A percentile compares a stretch with the other conserved stretches of the same genome.
Evolutionary conservation across 2,329 filamentous ascomycete genomes (phyloP).

Genomic region (Ophiocordyceps robertsii): DNA sequence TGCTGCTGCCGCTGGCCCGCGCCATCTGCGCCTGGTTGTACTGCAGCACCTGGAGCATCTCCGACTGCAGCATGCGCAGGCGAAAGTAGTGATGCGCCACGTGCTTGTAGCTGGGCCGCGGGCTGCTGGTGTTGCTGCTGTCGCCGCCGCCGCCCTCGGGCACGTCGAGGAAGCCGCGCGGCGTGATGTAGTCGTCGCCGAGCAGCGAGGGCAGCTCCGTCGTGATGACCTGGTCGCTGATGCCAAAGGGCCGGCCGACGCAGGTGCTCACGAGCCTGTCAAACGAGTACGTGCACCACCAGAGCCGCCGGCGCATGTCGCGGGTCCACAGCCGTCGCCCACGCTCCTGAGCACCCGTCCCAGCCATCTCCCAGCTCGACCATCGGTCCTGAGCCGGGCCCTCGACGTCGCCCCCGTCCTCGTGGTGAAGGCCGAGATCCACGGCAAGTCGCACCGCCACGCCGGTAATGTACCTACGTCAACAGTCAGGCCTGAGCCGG

Average conservation of each 20-base stretch:
- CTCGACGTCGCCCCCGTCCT: conserved; percentile 60
- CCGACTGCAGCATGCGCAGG: conserved; percentile 76
- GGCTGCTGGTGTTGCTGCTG: conserved; percentile 3
- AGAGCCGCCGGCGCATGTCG: conserved; percentile 73
- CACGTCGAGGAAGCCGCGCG: conserved; percentile 55
- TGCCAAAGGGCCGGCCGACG: conserved; percentile 83
- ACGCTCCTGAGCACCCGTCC: conserved; percentile 32
- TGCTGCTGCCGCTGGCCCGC: conserved; percentile 39
- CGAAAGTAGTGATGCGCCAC: conserved; percentile 89
- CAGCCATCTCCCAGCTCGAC: conserved; percentile 7
- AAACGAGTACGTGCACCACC: conserved; percentile 96
- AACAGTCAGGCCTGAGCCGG: neutral
- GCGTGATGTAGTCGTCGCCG: conserved; percentile 80
- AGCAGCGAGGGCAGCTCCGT: conserved; percentile 85
- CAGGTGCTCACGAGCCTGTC: conserved; percentile 92
- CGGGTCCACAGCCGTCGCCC: conserved; percentile 69
- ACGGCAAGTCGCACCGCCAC: conserved; percentile 83
- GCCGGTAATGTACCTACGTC: conserved; percentile 68
- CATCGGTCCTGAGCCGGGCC: conserved; percentile 20
- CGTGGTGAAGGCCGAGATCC: conserved; percentile 83
- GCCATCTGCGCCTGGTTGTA: conserved; percentile 79
- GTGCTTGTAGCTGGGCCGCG: conserved; percentile 71
- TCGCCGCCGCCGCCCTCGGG: conserved; percentile 27
- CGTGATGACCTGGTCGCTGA: conserved; percentile 92
- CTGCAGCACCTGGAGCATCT: conserved; percentile 87